Conservation (phyloP, 2,329 filamentous ascomycete species). For the Colletotrichum horii region DNA sequence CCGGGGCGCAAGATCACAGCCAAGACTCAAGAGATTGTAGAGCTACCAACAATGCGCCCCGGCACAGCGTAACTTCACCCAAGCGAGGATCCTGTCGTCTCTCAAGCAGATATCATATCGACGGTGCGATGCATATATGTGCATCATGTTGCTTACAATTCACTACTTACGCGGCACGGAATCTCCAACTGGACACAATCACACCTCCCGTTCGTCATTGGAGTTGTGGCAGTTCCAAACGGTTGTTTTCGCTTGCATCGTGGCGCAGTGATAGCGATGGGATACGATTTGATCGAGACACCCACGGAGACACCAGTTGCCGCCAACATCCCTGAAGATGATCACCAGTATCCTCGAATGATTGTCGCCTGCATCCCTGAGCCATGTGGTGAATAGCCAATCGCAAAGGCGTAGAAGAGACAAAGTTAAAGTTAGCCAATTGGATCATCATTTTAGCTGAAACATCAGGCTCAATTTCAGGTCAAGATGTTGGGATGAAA, state of each 20-base stretch:
- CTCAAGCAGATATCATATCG: background rate
- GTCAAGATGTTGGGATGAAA: background rate
- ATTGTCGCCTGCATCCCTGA: background rate
- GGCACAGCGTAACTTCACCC: background rate
- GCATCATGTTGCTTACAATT: background rate
- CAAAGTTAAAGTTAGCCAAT: background rate
- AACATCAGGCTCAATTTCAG: background rate
- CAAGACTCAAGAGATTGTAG: background rate
- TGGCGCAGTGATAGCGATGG: background rate
- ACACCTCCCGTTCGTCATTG: too few relatives aligned
- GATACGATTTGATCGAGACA: background rate
- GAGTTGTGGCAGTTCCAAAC: too few relatives aligned
- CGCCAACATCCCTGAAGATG: background rate
- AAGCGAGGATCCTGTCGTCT: background rate
- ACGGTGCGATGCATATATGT: background rate
- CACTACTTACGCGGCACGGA: background rate
- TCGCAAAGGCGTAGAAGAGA: background rate
- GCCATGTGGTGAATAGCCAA: background rate
- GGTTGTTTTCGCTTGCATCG: background rate
- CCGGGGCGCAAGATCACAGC: constrained; percentile 22
- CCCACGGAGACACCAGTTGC: background rate
- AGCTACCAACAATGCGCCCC: background rate
- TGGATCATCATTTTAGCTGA: background rate
- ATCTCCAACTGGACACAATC: background rate
- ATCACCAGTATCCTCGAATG: background rate